phyloP scores from a whole-genome alignment of 2,329 filamentous ascomycete genomes.

The Ceratocystis ficicola region DNA sequence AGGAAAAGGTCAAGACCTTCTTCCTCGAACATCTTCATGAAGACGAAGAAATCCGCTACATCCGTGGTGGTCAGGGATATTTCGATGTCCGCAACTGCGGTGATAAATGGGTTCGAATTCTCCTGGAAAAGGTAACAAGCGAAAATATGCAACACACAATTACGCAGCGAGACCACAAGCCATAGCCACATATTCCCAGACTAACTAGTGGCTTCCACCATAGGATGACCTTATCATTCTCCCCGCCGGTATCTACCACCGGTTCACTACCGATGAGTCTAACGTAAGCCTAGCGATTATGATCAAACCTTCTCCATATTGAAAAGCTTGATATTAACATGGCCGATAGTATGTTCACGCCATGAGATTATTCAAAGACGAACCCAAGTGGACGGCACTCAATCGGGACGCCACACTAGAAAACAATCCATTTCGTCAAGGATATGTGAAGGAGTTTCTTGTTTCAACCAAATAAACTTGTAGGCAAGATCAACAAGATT shows the following conservation, averaged over 20 bases:
- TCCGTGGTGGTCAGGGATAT: constrained; percentile 75
- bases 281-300: constrained; percentile 54
- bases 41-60: constrained; percentile 96
- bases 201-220: not conserved
- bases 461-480: constrained; percentile 16
- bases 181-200: not conserved
- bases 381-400: constrained; percentile 94
- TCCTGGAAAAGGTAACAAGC: constrained; percentile 56
- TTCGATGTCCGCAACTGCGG: constrained; percentile 79
- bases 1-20: constrained; percentile 86
- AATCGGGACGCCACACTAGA: constrained; percentile 72
- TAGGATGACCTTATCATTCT: constrained; percentile 77
- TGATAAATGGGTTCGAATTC: constrained; percentile 82
- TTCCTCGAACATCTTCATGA: constrained; percentile 95
- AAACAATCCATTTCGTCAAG: constrained; percentile 62
- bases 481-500: not conserved
- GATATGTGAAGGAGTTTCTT: constrained; percentile 46
- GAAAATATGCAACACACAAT: not conserved
- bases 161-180: not conserved
- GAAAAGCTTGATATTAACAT: not conserved
- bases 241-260: constrained; percentile 90
- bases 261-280: constrained; percentile 84
- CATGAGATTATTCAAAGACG: constrained; percentile 94
- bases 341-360: constrained; percentile 73
- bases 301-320: not conserved